These are phyloP conservation scores for Phytophthora citrophthora DNA, from an alignment of 352 stramenopile genomes.

Conservation along the genomic window DNA sequence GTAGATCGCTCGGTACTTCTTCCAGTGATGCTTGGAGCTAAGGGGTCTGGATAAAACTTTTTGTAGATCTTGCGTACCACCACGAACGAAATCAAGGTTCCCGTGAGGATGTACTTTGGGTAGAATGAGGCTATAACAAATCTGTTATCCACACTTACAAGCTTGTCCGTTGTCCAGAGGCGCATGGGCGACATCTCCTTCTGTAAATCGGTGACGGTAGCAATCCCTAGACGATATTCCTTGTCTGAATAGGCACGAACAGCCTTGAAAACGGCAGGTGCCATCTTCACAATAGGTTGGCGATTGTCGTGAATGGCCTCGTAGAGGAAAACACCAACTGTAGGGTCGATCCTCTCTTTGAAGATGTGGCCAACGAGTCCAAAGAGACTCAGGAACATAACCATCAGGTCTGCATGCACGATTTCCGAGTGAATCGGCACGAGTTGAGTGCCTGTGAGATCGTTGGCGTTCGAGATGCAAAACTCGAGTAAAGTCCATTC, in stretches of 20 bases:
- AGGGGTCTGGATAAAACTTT: constrained; percentile 29
- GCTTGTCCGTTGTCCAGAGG: constrained; percentile 38
- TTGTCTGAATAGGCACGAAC: constrained; percentile 21
- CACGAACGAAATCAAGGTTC: constrained; percentile 28
- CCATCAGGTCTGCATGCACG: constrained; percentile 50
- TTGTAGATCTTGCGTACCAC: constrained; percentile 36
- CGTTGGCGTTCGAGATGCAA: constrained; percentile 43
- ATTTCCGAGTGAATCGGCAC: constrained; percentile 39
- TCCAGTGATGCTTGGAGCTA: constrained; percentile 28
- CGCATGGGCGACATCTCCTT: constrained; percentile 37
- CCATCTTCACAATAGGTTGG: constrained; percentile 29
- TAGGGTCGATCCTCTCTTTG: constrained; percentile 35
- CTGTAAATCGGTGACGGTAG: constrained; percentile 27
- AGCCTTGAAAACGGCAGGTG: constrained; percentile 13
- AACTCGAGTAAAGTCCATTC: constrained; percentile 58
- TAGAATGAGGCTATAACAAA: constrained; percentile 37
- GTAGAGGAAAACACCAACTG: constrained; percentile 32
- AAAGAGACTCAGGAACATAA: constrained; percentile 41
- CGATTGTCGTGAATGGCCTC: constrained; percentile 37
- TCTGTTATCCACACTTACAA: constrained; percentile 20
- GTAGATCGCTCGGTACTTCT: constrained; percentile 33
- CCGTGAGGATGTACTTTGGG: constrained; percentile 36
- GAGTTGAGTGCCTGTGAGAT: constrained; percentile 23
- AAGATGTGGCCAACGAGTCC: constrained; percentile 30
- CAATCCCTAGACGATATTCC: constrained; percentile 39